phyloP scores from a whole-genome alignment of 2,329 filamentous ascomycete species.

The Pseudopyricularia cyperi region DNA sequence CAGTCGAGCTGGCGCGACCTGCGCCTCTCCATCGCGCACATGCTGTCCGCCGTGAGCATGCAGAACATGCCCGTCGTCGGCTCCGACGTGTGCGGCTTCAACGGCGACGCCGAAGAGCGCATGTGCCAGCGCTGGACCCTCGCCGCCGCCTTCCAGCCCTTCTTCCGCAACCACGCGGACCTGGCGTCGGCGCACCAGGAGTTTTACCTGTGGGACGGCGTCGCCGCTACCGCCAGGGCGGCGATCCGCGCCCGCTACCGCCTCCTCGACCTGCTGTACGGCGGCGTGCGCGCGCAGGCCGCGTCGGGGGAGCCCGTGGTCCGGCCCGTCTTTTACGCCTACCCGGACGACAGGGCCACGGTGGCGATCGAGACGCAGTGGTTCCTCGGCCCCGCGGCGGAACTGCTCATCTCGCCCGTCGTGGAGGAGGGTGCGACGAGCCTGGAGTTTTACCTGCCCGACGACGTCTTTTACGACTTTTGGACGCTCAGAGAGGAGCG shows the following conservation, averaged over 20 bases:
- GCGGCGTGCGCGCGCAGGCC: constrained; percentile 48
- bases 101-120: constrained; percentile 48
- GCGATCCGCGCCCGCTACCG: constrained; percentile 63
- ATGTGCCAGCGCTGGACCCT: constrained; percentile 67
- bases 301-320: constrained; percentile 50
- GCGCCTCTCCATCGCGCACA: constrained; percentile 40
- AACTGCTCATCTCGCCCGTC: constrained; percentile 34
- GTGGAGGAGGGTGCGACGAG: constrained; percentile 27
- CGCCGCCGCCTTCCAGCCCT: constrained; percentile 60
- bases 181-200: constrained; percentile 41
- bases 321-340: constrained; percentile 60
- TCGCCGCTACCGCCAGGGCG: constrained; percentile 50
- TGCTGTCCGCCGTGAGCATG: constrained; percentile 48
- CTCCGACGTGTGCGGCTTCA: constrained; percentile 68
- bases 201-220: constrained; percentile 56
- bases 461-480: constrained; percentile 32
- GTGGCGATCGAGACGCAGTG: constrained; percentile 35
- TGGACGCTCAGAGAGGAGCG: constrained; percentile 35
- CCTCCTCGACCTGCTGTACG: constrained; percentile 75
- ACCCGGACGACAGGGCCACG: constrained; percentile 37
- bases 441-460: constrained; percentile 34
- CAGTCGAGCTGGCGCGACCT: constrained; percentile 43
- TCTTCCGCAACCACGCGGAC: constrained; percentile 63
- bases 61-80: constrained; percentile 60
- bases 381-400: constrained; percentile 29